Base-by-base conservation (phyloP, 75 land plant genomes). In the Adiantum capillusveneris region DNA sequence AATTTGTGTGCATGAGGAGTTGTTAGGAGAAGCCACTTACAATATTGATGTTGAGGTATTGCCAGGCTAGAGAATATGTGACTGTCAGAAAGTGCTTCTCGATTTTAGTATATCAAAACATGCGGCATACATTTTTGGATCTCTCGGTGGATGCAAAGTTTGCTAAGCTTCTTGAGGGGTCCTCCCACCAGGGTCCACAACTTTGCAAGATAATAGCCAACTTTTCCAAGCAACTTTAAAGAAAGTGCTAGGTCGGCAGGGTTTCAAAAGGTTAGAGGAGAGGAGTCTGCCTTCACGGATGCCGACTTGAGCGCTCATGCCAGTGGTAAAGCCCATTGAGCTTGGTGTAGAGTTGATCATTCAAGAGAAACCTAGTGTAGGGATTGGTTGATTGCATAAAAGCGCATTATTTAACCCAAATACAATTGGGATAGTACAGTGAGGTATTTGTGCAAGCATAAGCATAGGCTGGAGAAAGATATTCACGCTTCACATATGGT, bases 181-280 rank as follows among this genome's bases (percentile, higher is more conserved):
- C 25, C 25, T 2, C 29, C 12, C 25, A 19, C 28, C 27, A 53
- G 13, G 6, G 13, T 26, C 28, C 55, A 12, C 28, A 25, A 25
- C 14, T 53, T 13, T 25, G 55, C 55, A 53, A 53, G 55, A 53
- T 19, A 14, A 26, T 53, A 53, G 55, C 55, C 28, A 53, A 24
- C 25, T 53, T 3, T 53, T 24, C 14, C 27, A 53, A 26, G 14
- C 16, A 5, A 22, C 25, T 26, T 53, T 25, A 53, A 53, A 24
- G 28, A 24, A 12, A 53, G 3, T 22, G 25, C 55, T 22, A 18
- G 55, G 29, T 25, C 55, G 1, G 29, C 25, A 3, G 55, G 25
- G 2, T 53, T 53, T 26, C 55, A 53, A 14, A 53, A 53, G 14
- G 55, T 24, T 2, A 53, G 55, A 53, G 55, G 55, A 24, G 55